Base-by-base conservation (phyloP, 371 early-diverging fungal species). In the Mucor velutinosus region DNA sequence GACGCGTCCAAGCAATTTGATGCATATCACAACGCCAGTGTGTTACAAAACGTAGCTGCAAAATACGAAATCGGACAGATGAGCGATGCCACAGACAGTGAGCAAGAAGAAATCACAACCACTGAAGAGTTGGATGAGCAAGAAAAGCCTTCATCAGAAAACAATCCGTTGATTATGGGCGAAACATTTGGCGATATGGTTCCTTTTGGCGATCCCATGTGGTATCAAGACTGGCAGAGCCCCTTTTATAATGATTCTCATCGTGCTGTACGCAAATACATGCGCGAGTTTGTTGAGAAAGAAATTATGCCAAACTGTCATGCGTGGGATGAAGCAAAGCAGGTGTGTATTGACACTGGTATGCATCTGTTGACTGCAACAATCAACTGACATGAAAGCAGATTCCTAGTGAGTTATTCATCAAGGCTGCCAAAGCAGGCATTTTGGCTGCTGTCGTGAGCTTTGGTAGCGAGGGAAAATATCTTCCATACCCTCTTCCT, bases 1-100 rank as follows among this genome's bases (percentile, higher is more conserved):
- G 96, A 97, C 76, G 95, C 95, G 27, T 85, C 94, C 35, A 92
- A 93, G 73, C 93, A 94, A 76, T 97, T 97, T 73, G 90, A 93
- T 58, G 84, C 90, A 62, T 94, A 95, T 75, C 97, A 97, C 82
- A 89, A 89, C 45, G 60, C 70, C 2, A 55, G 81, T 32, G 80
- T 89, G 10, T 75, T 91, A 39, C 49, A 62, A 47, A 64, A 56
- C 19, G 7, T 66, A 12, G 66, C 66, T 1, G 0, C 43, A 3
- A 62, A 66, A 21, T 71, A 63, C 45, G 39, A 53, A 51, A 63
- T 71, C 29, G 71, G 71, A 23, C 51, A 58, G 30, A 35, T 71
- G 25, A 63, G 63, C 8, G 11, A 21, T 15, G 39, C 11, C 7
- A 58, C 64, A 30, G 67, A 67, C 7, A 68, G 68, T 35, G 60